Evolutionary conservation across 2,329 filamentous ascomycete species (phyloP), one percentile per base, ranked within the genome.

Genomic region (Calonectria pseudoreteaudii): DNA sequence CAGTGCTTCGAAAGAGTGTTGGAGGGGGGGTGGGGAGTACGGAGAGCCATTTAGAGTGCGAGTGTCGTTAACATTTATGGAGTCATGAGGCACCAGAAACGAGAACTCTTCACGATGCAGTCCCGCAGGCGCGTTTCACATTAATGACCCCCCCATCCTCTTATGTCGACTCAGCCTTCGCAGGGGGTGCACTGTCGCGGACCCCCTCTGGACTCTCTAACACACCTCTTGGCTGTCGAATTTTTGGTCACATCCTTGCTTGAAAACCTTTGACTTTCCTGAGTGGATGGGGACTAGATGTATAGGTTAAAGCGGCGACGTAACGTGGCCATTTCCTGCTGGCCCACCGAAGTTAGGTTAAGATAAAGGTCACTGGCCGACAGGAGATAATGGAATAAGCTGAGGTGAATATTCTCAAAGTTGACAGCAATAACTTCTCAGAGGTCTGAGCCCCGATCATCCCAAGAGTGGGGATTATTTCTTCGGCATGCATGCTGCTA

Each of bases 61-160:
- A 74, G 76, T 78, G 75, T 79, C 79, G 74, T 81, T 86, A 85
- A 83, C 82, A 80, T 78, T 78, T 80, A 81, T 80, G 76, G 41
- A 68, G 50, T 78, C 75, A 83, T 76, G 79, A 78, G 70, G 74
- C 70, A 72, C 71, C 75, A 70, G 70, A 81, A 81, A 81, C 78
- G 80, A 84, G 81, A 77, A 83, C 81, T 82, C 75, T 52, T 84
- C 86, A 86, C 87, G 86, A 88, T 83, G 87, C 86, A 87, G 72
- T 86, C 86, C 86, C 81, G 85, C 87, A 87, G 86, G 84, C 84
- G 81, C 80, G 87, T 89, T 89, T 89, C 87, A 88, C 75, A 79
- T 84, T 85, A 81, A 84, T 81, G 83, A 83, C 70, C 71, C 65
- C 71, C 30, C 66, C 77, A 75, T 75, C 74, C 73, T 75, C 71